Base-by-base conservation (phyloP, 2,329 filamentous ascomycete genomes). In the Lecanosticta acicola region DNA sequence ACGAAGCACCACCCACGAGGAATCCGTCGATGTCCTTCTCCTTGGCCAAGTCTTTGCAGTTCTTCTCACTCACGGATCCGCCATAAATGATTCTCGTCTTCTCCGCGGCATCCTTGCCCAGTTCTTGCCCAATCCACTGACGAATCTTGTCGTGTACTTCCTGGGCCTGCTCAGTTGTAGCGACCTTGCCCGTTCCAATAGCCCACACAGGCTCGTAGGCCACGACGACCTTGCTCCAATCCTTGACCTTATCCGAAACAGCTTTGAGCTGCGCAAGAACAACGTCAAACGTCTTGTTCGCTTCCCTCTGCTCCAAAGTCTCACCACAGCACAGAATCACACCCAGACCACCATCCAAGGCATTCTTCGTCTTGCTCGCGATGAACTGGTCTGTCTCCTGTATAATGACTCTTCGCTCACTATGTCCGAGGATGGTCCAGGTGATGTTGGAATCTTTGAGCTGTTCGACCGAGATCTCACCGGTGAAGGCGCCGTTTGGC, bases 171-270 rank as follows among this genome's bases (percentile, higher is more conserved):
- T 88, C 78, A 50, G 83, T 89, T 54, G 83, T 85, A 60, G 88
- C 88, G 57, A 94, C 88, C 77, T 93, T 94, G 71, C 93, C 93
- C 58, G 93, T 97, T 60, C 91, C 91, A 50, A 84, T 84, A 46
- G 81, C 81, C 91, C 93, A 98, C 77, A 98, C 94, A 65, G 93
- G 93, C 80, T 98, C 93, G 73, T 98, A 98, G 65, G 93, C 93
- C 64, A 98, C 80, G 68, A 98, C 93, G 56, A 98, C 80, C 77
- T 93, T 93, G 65, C 76, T 80, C 93, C 93, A 98, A 75, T 95
- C 87, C 62, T 80, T 74, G 66, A 87, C 74, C 75, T 85, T 77
- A 68, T 89, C 83, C 46, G 80, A 80, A 56, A 91, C 87, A 56
- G 89, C 89, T 55, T 81, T 79, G 61, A 98, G 80, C 78, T 98